These are phyloP conservation scores for Colletotrichum sp. DNA, from an alignment of 2,329 filamentous ascomycete species.

Conservation along the genomic window DNA sequence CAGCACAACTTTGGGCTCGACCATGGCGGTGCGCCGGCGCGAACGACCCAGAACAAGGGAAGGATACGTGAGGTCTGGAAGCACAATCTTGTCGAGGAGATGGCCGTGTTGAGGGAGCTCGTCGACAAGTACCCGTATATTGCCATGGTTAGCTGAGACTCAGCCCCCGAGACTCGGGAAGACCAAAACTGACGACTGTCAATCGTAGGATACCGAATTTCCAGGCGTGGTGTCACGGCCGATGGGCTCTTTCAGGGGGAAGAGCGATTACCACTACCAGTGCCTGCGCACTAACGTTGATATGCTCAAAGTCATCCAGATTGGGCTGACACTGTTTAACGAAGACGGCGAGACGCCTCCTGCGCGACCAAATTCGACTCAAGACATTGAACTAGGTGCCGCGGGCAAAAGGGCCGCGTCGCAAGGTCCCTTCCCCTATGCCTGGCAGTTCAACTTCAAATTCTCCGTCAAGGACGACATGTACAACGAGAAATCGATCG, in stretches of 20 bases:
- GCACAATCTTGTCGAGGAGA: slow-evolving; percentile 88
- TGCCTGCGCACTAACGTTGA: slow-evolving; percentile 97
- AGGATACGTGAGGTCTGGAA: slow-evolving; percentile 97
- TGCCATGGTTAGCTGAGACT: slow-evolving; percentile 77
- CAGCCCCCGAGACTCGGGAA: neutral
- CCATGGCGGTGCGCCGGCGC: slow-evolving; percentile 37
- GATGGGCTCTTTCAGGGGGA: slow-evolving; percentile 92
- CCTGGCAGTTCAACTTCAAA: slow-evolving; percentile 99
- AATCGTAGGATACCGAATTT: slow-evolving; percentile 87
- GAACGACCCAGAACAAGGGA: slow-evolving; percentile 70
- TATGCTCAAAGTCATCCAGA: slow-evolving; percentile 95
- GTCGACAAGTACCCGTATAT: slow-evolving; percentile 94
- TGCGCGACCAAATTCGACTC: slow-evolving; percentile 60
- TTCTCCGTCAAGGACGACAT: slow-evolving; percentile 96
- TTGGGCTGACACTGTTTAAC: slow-evolving; percentile 93
- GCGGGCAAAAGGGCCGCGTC: slow-evolving; percentile 43
- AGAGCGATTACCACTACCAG: slow-evolving; percentile 98
- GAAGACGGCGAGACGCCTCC: slow-evolving; percentile 87
- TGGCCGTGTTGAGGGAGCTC: slow-evolving; percentile 80
- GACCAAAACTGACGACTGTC: slow-evolving; percentile 10
- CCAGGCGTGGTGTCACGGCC: slow-evolving; percentile 96
- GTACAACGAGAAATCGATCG: slow-evolving; percentile 95
- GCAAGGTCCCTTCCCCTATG: slow-evolving; percentile 73
- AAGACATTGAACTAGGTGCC: slow-evolving; percentile 42
- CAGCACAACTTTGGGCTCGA: slow-evolving; percentile 26